Percentiles rank a stretch among this genome's conserved stretches.
These are phyloP conservation scores for Suhomyces bribrorum DNA, from an alignment of 1,139 yeast species.

Conservation along the genomic window DNA sequence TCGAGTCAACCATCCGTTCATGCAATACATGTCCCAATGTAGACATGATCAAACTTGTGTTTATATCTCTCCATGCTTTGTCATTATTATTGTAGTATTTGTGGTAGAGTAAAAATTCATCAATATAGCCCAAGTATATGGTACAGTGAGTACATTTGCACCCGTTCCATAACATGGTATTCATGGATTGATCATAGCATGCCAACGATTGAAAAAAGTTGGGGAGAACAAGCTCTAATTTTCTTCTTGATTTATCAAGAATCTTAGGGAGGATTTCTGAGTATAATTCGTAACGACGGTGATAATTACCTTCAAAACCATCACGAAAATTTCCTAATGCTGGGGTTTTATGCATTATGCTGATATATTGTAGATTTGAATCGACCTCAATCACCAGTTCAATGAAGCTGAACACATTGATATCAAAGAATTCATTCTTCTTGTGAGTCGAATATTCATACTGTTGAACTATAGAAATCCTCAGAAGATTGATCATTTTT, in stretches of 20 bases:
- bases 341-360: constrained; percentile 56
- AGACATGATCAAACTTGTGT: constrained; percentile 57
- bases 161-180: constrained; percentile 74
- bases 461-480: constrained; percentile 50
- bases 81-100: constrained; percentile 51
- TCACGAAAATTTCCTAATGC: constrained; percentile 35
- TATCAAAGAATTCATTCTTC: constrained; percentile 58
- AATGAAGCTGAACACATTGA: constrained; percentile 47
- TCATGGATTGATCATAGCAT: constrained; percentile 68
- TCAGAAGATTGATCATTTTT: constrained; percentile 23
- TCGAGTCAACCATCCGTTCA: constrained; percentile 29
- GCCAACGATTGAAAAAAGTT: constrained; percentile 59
- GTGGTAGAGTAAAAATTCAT: constrained; percentile 61
- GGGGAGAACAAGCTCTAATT: constrained; percentile 53
- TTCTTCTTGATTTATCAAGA: constrained; percentile 16
- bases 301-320: constrained; percentile 72
- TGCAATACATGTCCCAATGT: constrained; percentile 48
- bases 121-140: constrained; percentile 50
- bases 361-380: constrained; percentile 33
- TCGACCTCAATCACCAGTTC: constrained; percentile 22
- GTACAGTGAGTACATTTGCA: constrained; percentile 63
- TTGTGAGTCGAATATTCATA: constrained; percentile 48
- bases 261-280: constrained; percentile 50
- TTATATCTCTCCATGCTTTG: constrained; percentile 56
- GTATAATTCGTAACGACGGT: constrained; percentile 55